These are phyloP conservation scores for Nemania abortiva DNA, from an alignment of 2,329 filamentous ascomycete genomes.

Conservation along the genomic window DNA sequence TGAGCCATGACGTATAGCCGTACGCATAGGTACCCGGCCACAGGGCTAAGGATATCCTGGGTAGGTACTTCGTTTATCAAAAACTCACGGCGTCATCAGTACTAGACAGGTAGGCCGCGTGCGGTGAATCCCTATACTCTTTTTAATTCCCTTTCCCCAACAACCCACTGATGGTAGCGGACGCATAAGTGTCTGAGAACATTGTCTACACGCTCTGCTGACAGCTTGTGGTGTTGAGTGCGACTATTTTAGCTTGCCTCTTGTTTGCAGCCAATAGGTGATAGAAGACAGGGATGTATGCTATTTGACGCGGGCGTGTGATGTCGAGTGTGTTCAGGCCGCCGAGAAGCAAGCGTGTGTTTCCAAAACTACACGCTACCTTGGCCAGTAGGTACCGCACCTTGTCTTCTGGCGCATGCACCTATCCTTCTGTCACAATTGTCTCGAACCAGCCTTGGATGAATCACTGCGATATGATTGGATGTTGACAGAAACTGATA, in stretches of 20 bases:
- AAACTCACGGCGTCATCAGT: background rate
- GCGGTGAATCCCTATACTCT: slow-evolving; percentile 9
- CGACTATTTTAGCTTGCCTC: slow-evolving; percentile 46
- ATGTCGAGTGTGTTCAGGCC: slow-evolving; percentile 47
- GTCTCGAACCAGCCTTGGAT: slow-evolving; percentile 42
- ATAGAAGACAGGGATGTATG: slow-evolving; percentile 49
- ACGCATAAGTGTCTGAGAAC: slow-evolving; percentile 4
- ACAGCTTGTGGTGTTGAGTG: slow-evolving; percentile 45
- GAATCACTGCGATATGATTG: slow-evolving; percentile 24
- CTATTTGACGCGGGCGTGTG: slow-evolving; percentile 53
- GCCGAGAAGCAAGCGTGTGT: slow-evolving; percentile 50
- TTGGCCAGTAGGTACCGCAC: slow-evolving; percentile 17
- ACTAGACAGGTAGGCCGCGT: background rate
- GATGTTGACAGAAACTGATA: slow-evolving; percentile 29
- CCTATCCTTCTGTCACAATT: slow-evolving; percentile 49
- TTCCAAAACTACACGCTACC: slow-evolving; percentile 39
- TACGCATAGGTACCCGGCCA: background rate
- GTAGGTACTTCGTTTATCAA: background rate
- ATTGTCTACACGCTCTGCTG: slow-evolving; percentile 47
- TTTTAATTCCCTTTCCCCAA: slow-evolving; percentile 37
- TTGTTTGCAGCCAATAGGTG: slow-evolving; percentile 50
- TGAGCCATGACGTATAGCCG: slow-evolving; percentile 27
- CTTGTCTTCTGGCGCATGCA: slow-evolving; percentile 47
- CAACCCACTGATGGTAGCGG: slow-evolving; percentile 36
- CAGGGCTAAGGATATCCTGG: background rate